A percentile compares a stretch with the other conserved stretches of the same genome.
phyloP scores from a whole-genome alignment of 495 filamentous ascomycete genomes.

The Thozetella sp. region DNA sequence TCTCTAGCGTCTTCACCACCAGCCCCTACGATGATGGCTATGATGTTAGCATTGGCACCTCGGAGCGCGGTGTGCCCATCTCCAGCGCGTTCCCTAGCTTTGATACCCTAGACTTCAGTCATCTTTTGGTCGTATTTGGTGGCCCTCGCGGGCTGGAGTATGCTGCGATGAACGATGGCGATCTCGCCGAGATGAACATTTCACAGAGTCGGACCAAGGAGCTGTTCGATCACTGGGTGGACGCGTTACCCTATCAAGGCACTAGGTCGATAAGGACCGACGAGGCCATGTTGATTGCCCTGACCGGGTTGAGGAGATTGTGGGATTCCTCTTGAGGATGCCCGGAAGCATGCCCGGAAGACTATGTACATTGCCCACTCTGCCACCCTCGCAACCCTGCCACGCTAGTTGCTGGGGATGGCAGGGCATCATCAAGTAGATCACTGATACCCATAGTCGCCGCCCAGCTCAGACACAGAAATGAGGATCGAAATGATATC shows the following conservation, averaged over 20 bases:
- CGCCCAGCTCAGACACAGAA: too few relatives aligned
- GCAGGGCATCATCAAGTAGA: too few relatives aligned
- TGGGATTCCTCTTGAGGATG: slow-evolving; percentile 27
- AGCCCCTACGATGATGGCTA: slow-evolving; percentile 65
- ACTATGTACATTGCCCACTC: too few relatives aligned
- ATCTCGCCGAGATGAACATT: slow-evolving; percentile 58
- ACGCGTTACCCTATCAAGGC: slow-evolving; percentile 72
- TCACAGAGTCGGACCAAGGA: slow-evolving; percentile 55
- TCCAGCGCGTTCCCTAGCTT: slow-evolving; percentile 41
- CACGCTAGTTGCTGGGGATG: too few relatives aligned
- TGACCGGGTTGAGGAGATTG: slow-evolving; percentile 60
- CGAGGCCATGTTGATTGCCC: slow-evolving; percentile 72
- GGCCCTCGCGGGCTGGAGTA: slow-evolving; percentile 73
- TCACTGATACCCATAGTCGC: too few relatives aligned
- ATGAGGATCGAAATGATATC: too few relatives aligned
- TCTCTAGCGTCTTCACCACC: slow-evolving; percentile 69
- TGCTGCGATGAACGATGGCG: slow-evolving; percentile 64
- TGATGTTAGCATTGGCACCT: slow-evolving; percentile 72
- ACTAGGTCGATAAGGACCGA: slow-evolving; percentile 78
- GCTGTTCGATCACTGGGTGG: slow-evolving; percentile 78
- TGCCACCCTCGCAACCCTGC: too few relatives aligned
- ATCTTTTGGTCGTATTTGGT: slow-evolving; percentile 73
- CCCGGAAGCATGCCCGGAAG: neutral
- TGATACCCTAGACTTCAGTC: slow-evolving; percentile 54
- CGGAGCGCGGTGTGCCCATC: slow-evolving; percentile 67